Percentiles rank a stretch among this genome's conserved stretches.
phyloP scores from a whole-genome alignment of 75 land plant species.

The Picea sitchensis region DNA sequence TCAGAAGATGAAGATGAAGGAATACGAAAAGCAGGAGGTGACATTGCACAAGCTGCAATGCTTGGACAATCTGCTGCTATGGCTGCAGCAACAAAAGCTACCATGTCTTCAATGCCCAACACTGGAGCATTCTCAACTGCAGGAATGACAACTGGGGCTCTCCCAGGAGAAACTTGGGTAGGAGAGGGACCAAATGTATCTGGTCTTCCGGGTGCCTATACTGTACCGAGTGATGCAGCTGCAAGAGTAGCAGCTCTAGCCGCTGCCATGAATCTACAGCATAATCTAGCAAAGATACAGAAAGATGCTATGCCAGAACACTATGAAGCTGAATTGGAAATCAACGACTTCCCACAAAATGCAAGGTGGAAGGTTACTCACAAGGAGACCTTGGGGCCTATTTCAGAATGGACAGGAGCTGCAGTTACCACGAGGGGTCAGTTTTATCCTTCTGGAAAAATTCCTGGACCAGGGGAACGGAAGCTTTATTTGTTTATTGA shows the following conservation, averaged over 20 bases:
- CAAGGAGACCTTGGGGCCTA: slow-evolving; percentile 98
- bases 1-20: slow-evolving; percentile 90
- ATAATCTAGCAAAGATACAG: slow-evolving; percentile 84
- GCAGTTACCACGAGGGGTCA: slow-evolving; percentile 98
- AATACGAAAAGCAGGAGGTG: slow-evolving; percentile 85
- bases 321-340: slow-evolving; percentile 96
- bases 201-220: slow-evolving; percentile 26
- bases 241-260: slow-evolving; percentile 78
- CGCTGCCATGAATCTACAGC: slow-evolving; percentile 90
- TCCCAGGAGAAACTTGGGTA: slow-evolving; percentile 30
- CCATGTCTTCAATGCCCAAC: slow-evolving; percentile 24
- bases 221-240: slow-evolving; percentile 54
- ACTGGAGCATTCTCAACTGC: slow-evolving; percentile 34
- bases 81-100: slow-evolving; percentile 55
- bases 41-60: slow-evolving; percentile 60
- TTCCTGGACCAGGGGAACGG: slow-evolving; percentile 80
- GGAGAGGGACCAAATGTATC: slow-evolving; percentile 23
- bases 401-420: slow-evolving; percentile 96
- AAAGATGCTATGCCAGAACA: slow-evolving; percentile 90
- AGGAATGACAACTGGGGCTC: slow-evolving; percentile 21
- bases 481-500: slow-evolving; percentile 96
- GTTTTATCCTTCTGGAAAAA: slow-evolving; percentile 82
- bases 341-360: slow-evolving; percentile 98
- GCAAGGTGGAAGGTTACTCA: slow-evolving; percentile 98
- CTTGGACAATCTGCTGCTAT: slow-evolving; percentile 66